Evolutionary conservation across 2,329 filamentous ascomycete genomes (phyloP).

Genomic region (Elsinoe necatrix): DNA sequence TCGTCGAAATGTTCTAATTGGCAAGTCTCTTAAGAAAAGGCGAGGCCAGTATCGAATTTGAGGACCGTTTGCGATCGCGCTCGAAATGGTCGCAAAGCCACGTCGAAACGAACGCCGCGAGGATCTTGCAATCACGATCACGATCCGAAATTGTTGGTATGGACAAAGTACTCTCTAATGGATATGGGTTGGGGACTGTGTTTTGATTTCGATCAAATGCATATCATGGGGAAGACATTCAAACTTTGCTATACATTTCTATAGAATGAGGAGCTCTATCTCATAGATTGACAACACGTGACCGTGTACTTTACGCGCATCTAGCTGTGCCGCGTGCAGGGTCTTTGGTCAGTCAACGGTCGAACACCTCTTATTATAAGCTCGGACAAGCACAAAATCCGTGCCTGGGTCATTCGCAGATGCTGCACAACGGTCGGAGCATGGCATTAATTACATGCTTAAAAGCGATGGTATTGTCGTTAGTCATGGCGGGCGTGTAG

Average conservation of each 20-base stretch:
- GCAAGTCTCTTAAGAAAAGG: neutral
- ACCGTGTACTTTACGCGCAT: neutral
- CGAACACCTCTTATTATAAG: neutral
- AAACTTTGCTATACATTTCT: too few species aligned
- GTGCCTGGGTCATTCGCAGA: conserved; percentile 2
- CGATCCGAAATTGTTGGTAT: neutral
- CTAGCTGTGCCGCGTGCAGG: neutral
- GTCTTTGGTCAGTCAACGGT: conserved; percentile 1
- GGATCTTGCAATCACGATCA: neutral
- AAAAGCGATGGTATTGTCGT: neutral
- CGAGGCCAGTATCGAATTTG: conserved; percentile 10
- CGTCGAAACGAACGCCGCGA: conserved; percentile 1
- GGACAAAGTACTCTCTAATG: neutral
- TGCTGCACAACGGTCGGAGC: conserved; percentile 5
- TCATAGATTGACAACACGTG: conserved; percentile 1
- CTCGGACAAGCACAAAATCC: conserved; percentile 4
- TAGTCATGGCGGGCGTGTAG: neutral
- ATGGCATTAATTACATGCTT: neutral
- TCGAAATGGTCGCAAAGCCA: neutral
- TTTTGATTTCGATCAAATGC: too few species aligned
- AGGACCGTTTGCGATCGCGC: conserved; percentile 9
- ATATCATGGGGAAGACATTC: too few species aligned
- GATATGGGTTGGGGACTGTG: too few species aligned
- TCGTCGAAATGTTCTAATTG: neutral
- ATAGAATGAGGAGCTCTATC: too few species aligned